Evolutionary conservation across 805 yeast species (phyloP).

Genomic region (Suhomyces sp.): DNA sequence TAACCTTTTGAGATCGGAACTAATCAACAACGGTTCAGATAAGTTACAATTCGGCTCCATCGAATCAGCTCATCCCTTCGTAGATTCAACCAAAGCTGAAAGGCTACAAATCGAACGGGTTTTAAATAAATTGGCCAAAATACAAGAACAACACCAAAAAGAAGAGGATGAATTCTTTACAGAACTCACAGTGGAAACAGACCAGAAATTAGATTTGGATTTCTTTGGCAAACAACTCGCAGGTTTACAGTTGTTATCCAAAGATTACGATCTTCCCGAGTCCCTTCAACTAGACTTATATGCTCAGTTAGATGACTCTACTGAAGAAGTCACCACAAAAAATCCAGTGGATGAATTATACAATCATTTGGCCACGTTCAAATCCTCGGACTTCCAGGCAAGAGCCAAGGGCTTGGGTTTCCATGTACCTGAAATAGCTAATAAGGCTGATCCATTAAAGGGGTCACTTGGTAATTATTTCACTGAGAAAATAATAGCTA

Average conservation of each 20-base stretch:
- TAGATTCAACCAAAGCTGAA: slow-evolving; percentile 24
- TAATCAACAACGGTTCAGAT: not conserved
- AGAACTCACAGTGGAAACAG: slow-evolving; percentile 16
- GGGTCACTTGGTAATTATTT: slow-evolving; percentile 50
- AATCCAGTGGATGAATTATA: slow-evolving; percentile 7
- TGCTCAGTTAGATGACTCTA: slow-evolving; percentile 13
- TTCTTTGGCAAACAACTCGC: slow-evolving; percentile 58
- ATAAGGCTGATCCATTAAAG: slow-evolving; percentile 29
- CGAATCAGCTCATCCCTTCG: slow-evolving; percentile 10
- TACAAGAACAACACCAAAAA: slow-evolving; percentile 22
- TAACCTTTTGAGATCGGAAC: not conserved
- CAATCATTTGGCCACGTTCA: slow-evolving; percentile 6
- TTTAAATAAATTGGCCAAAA: slow-evolving; percentile 25
- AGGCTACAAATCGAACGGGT: slow-evolving; percentile 29
- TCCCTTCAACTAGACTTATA: slow-evolving; percentile 41
- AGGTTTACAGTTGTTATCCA: slow-evolving; percentile 63
- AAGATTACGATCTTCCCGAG: slow-evolving; percentile 64
- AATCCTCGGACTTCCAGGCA: slow-evolving; percentile 22
- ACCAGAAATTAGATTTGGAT: slow-evolving; percentile 38
- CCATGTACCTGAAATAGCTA: slow-evolving; percentile 19
- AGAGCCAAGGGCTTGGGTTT: slow-evolving; percentile 46
- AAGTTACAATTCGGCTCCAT: slow-evolving; percentile 2
- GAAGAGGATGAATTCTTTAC: slow-evolving; percentile 22
- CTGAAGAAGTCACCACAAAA: slow-evolving; percentile 2
- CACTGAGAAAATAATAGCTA: slow-evolving; percentile 53